Evolutionary conservation across 176 grass and related monocot species (phyloP).

Genomic region (Tillandsia leiboldiana): DNA sequence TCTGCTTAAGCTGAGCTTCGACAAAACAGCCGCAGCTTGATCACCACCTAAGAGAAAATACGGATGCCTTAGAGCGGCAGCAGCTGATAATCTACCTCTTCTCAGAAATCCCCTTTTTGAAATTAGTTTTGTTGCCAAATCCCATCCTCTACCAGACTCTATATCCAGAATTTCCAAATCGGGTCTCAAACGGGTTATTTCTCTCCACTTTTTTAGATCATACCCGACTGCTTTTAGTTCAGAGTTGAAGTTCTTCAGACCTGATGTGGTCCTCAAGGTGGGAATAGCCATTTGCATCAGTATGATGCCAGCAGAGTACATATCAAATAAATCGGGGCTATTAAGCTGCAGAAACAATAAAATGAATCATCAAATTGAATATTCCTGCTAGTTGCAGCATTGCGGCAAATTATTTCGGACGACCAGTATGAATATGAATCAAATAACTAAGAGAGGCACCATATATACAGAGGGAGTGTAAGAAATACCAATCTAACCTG

Average conservation of each 20-base stretch:
- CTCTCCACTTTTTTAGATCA: conserved; percentile 74
- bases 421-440: not conserved
- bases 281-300: conserved; percentile 95
- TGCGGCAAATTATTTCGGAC: not conserved
- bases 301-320: conserved; percentile 92
- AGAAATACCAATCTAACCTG: conserved; percentile 33
- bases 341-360: conserved; percentile 50
- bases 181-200: conserved; percentile 38
- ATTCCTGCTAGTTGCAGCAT: not conserved
- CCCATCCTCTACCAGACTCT: conserved; percentile 76
- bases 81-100: conserved; percentile 52
- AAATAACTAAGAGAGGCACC: not conserved
- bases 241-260: conserved; percentile 90
- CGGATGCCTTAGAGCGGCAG: conserved; percentile 72
- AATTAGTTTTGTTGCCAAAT: conserved; percentile 93
- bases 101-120: conserved; percentile 50
- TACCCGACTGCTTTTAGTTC: conserved; percentile 71
- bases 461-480: not conserved
- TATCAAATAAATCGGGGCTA: conserved; percentile 88
- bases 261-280: conserved; percentile 36
- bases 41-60: conserved; percentile 87
- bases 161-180: conserved; percentile 71
- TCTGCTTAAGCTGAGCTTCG: conserved; percentile 54
- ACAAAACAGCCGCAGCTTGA: conserved; percentile 70
- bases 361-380: not conserved